Percentiles rank a stretch among this genome's conserved stretches.
phyloP scores from a whole-genome alignment of 768 basidiomycete species.

The Fibroporia radiculosa region DNA sequence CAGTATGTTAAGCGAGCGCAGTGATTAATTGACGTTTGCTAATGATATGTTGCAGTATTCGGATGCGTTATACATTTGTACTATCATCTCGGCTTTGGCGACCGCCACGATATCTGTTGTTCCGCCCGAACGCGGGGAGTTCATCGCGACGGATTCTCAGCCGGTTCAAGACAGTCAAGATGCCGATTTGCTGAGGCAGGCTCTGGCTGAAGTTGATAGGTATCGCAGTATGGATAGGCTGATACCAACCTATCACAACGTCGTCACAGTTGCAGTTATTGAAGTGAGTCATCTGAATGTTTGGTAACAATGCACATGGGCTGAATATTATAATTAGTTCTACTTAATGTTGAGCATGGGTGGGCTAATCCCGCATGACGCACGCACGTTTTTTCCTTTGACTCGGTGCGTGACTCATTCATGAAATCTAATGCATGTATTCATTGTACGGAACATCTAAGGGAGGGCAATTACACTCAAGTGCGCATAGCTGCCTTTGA shows the following conservation, averaged over 20 bases:
- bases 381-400: constrained; percentile 74
- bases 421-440: background rate
- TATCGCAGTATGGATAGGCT: constrained; percentile 93
- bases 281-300: constrained; percentile 49
- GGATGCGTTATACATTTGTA: constrained; percentile 86
- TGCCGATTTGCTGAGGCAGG: constrained; percentile 61
- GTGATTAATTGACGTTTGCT: background rate
- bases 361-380: constrained; percentile 69
- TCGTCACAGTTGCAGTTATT: constrained; percentile 83
- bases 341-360: constrained; percentile 71
- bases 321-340: constrained; percentile 42
- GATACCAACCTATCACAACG: constrained; percentile 91
- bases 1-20: constrained; percentile 40
- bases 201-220: constrained; percentile 76
- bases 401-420: constrained; percentile 55
- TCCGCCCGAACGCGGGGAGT: constrained; percentile 74
- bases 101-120: constrained; percentile 71
- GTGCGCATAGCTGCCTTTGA: constrained; percentile 94
- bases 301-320: background rate
- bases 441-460: constrained; percentile 23
- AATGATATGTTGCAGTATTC: constrained; percentile 55
- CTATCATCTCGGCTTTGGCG: constrained; percentile 75
- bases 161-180: constrained; percentile 65
- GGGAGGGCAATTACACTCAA: constrained; percentile 90
- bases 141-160: constrained; percentile 59